Percentiles rank a stretch among this genome's conserved stretches.
phyloP scores from a whole-genome alignment of 2,329 filamentous ascomycete species.

The Calonectria pseudoreteaudii region DNA sequence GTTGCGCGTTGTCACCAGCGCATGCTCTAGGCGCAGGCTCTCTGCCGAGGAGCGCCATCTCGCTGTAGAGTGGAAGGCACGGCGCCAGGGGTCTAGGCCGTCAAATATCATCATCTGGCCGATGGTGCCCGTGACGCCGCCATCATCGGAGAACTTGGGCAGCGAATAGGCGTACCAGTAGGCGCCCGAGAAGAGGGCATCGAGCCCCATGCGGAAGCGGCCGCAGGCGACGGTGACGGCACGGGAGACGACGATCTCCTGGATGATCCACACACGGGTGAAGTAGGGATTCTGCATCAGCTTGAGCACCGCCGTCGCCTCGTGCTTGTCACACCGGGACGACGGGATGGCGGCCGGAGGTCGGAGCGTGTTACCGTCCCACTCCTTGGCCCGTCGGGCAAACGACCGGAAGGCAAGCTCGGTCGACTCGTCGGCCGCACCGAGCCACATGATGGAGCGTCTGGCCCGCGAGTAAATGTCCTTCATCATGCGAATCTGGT shows the following conservation, averaged over 20 bases:
- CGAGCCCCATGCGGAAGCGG: conserved; percentile 6
- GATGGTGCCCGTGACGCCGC: conserved; percentile 1
- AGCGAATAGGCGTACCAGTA: conserved; percentile 19
- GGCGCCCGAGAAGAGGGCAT: conserved; percentile 9
- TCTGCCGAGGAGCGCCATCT: neutral
- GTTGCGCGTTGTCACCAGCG: conserved; percentile 12
- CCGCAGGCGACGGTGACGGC: conserved; percentile 8
- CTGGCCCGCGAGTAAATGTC: conserved; percentile 13
- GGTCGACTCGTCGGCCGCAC: neutral
- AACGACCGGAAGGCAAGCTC: conserved; percentile 7
- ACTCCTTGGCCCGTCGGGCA: neutral
- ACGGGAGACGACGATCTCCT: conserved; percentile 11
- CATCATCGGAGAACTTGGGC: conserved; percentile 13
- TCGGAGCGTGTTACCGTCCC: conserved; percentile 8
- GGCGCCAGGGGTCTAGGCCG: conserved; percentile 8
- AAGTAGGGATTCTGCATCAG: conserved; percentile 14
- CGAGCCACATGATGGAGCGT: conserved; percentile 15
- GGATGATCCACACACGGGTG: conserved; percentile 17
- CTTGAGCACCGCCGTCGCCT: conserved; percentile 1
- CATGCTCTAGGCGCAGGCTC: conserved; percentile 10
- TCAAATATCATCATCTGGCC: conserved; percentile 16
- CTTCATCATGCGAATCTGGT: conserved; percentile 10
- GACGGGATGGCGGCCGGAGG: conserved; percentile 8
- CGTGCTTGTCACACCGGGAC: neutral
- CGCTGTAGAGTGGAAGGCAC: conserved; percentile 3